Evolutionary conservation across 768 basidiomycete genomes (phyloP).

Genomic region (Hypsizygus marmoreus): DNA sequence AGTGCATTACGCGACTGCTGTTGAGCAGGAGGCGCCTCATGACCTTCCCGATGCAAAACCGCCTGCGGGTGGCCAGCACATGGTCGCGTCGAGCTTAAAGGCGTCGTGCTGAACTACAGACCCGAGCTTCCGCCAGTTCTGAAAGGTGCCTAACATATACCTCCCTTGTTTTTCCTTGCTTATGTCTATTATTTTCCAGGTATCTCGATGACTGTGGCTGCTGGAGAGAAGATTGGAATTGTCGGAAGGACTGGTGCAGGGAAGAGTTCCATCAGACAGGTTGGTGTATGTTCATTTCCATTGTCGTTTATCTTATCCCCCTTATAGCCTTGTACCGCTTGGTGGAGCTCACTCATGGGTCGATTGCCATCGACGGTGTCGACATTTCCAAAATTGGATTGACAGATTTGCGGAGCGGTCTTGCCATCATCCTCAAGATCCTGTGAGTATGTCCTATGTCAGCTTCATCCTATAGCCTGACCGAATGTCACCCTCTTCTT

Average conservation of each 20-base stretch:
- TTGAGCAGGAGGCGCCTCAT: constrained; percentile 83
- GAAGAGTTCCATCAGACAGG: constrained; percentile 84
- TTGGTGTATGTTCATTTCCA: constrained; percentile 25
- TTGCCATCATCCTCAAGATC: constrained; percentile 85
- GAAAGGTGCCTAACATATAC: constrained; percentile 45
- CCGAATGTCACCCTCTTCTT: constrained; percentile 7
- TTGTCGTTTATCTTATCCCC: neutral
- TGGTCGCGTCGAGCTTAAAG: constrained; percentile 73
- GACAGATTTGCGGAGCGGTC: constrained; percentile 61
- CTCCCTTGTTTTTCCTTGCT: neutral
- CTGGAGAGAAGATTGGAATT: constrained; percentile 91
- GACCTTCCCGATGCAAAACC: constrained; percentile 62
- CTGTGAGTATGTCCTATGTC: constrained; percentile 44
- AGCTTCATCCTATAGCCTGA: neutral
- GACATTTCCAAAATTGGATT: constrained; percentile 84
- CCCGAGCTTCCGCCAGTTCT: constrained; percentile 87
- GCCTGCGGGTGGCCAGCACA: constrained; percentile 68
- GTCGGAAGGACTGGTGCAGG: constrained; percentile 89
- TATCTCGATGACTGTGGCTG: constrained; percentile 65
- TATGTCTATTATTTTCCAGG: constrained; percentile 15
- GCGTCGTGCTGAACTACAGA: constrained; percentile 81
- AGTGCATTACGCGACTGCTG: constrained; percentile 73
- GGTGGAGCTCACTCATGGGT: constrained; percentile 77
- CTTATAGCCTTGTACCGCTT: constrained; percentile 72
- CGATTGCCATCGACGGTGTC: constrained; percentile 78